Percentiles rank a stretch among this genome's conserved stretches.
These are phyloP conservation scores for Oleoguttula mirabilis DNA, from an alignment of 495 filamentous ascomycete genomes.

Conservation along the genomic window DNA sequence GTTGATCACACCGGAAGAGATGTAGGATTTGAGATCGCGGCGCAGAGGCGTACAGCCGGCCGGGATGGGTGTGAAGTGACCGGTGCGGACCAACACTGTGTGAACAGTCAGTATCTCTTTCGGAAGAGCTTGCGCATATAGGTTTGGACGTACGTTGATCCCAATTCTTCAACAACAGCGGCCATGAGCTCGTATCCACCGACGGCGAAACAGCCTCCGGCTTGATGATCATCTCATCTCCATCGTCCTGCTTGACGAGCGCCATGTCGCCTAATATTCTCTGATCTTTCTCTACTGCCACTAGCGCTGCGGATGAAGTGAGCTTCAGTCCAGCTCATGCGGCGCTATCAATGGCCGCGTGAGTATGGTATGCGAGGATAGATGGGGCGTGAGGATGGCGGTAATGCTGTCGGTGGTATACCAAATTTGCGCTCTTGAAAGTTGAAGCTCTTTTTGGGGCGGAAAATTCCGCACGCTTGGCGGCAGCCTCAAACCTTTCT, in stretches of 20 bases:
- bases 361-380: neutral
- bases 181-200: slow-evolving; percentile 70
- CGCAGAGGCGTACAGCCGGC: slow-evolving; percentile 72
- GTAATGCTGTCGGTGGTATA: too few relatives aligned
- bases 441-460: too few relatives aligned
- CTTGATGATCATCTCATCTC: slow-evolving; percentile 69
- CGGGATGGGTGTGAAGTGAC: slow-evolving; percentile 89
- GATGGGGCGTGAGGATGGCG: neutral
- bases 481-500: too few relatives aligned
- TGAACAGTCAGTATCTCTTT: neutral
- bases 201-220: slow-evolving; percentile 60
- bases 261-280: slow-evolving; percentile 35
- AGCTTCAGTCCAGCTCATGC: slow-evolving; percentile 1
- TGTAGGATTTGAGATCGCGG: slow-evolving; percentile 88
- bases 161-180: slow-evolving; percentile 86
- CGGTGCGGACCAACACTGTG: slow-evolving; percentile 71
- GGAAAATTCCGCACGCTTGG: too few relatives aligned
- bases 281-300: neutral
- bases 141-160: slow-evolving; percentile 52
- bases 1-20: slow-evolving; percentile 94
- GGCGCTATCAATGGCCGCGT: slow-evolving; percentile 1
- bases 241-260: slow-evolving; percentile 48
- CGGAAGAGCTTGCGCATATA: too few relatives aligned
- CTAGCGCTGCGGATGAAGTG: neutral
- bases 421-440: too few relatives aligned